Evolutionary conservation across 352 stramenopile genomes (phyloP), one percentile per base, ranked within the genome.

Genomic region (Stramenopiles sp.): DNA sequence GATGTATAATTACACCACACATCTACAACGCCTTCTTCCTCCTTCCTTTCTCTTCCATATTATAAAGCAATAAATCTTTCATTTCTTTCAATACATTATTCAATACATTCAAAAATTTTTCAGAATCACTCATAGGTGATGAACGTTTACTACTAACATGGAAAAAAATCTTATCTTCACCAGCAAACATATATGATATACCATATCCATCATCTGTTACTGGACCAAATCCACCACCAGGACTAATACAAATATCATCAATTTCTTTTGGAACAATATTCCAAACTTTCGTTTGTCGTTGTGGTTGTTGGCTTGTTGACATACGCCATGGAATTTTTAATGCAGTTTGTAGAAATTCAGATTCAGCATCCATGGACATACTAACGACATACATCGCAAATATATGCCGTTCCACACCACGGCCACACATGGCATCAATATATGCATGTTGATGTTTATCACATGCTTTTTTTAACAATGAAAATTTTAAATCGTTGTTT

Each of bases 161-260:
- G 84, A 95, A 95, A 79, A 90, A 92, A 74, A 95, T 87, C 83
- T 91, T 87, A 80, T 92, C 84, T 63, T 95, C 90, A 43, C 88
- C 88, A 13, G 87, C 88, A 27, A 94, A 86, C 90, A 95, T 95
- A 86, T 95, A 95, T 83, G 86, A 92, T 31, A 95, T 90, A 31
- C 90, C 90, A 80, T 95, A 95, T 78, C 90, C 90, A 77, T 95
- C 90, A 81, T 92, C 86, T 4, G 90, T 89, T 0, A 95, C 90
- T 1, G 90, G 90, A 1, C 90, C 90, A 84, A 95, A 95, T 73
- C 90, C 90, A 63, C 90, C 90, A 30, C 90, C 90, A 0, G 89
- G 90, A 30, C 87, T 83, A 29, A 83, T 31, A 63, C 31, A 6
- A 63, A 80, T 81, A 23, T 78, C 80, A 6, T 88, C 78, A 0